A percentile compares a stretch with the other conserved stretches of the same genome.
phyloP scores from a whole-genome alignment of 192 early-diverging fungal species.

The Coemansia sp. region DNA sequence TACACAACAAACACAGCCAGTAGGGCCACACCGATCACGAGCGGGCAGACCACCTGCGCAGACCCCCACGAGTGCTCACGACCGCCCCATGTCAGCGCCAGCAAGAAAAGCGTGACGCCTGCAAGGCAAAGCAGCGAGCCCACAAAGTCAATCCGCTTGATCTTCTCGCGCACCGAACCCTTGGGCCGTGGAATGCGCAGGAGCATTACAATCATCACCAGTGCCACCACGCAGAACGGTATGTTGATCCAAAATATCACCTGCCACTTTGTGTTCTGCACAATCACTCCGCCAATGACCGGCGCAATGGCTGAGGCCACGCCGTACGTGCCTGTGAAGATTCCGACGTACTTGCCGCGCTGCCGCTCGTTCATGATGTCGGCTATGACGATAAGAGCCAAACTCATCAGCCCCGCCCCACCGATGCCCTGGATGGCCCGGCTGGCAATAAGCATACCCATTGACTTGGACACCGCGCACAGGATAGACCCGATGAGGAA shows the following conservation, averaged over 20 bases:
- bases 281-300: conserved; percentile 67
- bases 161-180: conserved; percentile 34
- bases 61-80: conserved; percentile 54
- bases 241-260: conserved; percentile 82
- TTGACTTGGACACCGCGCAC: conserved; percentile 31
- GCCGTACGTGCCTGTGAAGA: conserved; percentile 57
- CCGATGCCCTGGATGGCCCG: conserved; percentile 73
- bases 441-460: conserved; percentile 61
- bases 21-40: conserved; percentile 36
- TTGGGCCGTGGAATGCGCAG: conserved; percentile 57
- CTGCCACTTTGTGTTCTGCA: conserved; percentile 60
- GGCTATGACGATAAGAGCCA: conserved; percentile 68
- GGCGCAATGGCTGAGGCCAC: conserved; percentile 65
- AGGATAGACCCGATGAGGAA: conserved; percentile 50
- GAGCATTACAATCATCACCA: conserved; percentile 59
- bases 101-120: conserved; percentile 45
- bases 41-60: conserved; percentile 43
- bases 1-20: conserved; percentile 39
- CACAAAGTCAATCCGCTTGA: conserved; percentile 54
- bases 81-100: conserved; percentile 59
- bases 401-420: conserved; percentile 60
- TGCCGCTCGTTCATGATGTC: conserved; percentile 72
- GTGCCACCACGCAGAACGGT: conserved; percentile 57
- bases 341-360: conserved; percentile 68
- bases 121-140: conserved; percentile 48